Evolutionary conservation across 2,329 filamentous ascomycete genomes (phyloP), one percentile per base, ranked within the genome.

Genomic region (Xylariaceae sp.): DNA sequence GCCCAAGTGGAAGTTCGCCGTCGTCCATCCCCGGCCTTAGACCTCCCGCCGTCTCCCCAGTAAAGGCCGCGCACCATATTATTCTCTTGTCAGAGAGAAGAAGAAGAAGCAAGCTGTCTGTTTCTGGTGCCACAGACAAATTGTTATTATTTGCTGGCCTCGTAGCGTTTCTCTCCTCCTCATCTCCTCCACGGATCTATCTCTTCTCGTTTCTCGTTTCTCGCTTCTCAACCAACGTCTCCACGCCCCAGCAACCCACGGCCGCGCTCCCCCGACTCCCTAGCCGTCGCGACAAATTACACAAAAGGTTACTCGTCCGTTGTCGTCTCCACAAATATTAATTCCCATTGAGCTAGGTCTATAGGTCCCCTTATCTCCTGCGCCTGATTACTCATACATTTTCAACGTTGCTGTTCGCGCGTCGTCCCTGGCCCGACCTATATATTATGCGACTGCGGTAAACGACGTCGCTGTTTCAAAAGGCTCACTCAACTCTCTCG

Each of bases 311-410:
- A 49, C 45, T 55, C 56, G 49, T 56, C 48, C 10, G 35, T 42
- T 59, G 49, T 35, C 49, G 49, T 55, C 56, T 51, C 62, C 58
- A 58, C 60, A 58, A 47, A 42, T 51, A 51, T 51, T 35, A 45
- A 53, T 44, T 42, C 13, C 18, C 50, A 34, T 57, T 56, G 51
- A 55, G 39, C 50, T 54, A 23, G 50, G 15, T 55, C 39, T 17
- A 49, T 52, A 56, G 48, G 53, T 56, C 50, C 23, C 8, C 37
- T 42, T 42, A 42, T 55, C 35, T 53, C 4, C 44, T 51, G 45
- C 51, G 15, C 51, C 42, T 8, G 15, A 47, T 39, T 51, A 51
- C 30, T 51, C 18, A 51, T 51, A 45, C 42, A 45, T 30, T 11
- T 30, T 50, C 18, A 7, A 35, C 49, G 13, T 35, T 13, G 23